Evolutionary conservation across 768 basidiomycete genomes (phyloP), one percentile per base, ranked within the genome.

Genomic region (Paxillus ammoniavirescens): DNA sequence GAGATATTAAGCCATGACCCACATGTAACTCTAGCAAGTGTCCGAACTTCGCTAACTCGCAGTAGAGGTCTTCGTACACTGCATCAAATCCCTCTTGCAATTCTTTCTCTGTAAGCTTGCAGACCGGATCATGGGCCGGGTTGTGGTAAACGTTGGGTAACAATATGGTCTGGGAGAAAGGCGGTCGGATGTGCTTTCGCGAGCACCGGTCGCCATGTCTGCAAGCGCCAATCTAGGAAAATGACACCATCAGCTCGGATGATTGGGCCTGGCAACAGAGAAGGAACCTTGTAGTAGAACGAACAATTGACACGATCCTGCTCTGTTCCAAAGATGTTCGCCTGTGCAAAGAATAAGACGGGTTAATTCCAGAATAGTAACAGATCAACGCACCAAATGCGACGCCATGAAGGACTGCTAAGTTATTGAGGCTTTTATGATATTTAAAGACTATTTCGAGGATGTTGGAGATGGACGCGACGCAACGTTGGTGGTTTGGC

Each of bases 121-220:
- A 92, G 52, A 91, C 82, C 8, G 91, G 91, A 66, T 93, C 91
- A 62, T 98, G 93, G 8, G 90, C 90, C 3, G 97, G 97, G 72
- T 99, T 99, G 72, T 98, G 94, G 71, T 98, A 99, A 43, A 98
- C 94, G 64, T 99, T 99, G 4, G 93, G 93, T 30, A 98, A 80
- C 13, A 98, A 80, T 42, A 99, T 93, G 4, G 97, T 98, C 66
- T 98, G 95, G 13, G 94, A 97, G 72, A 96, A 98, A 4, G 95
- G 93, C 3, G 96, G 96, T 67, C 90, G 88, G 73, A 98, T 98
- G 72, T 99, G 97, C 71, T 98, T 98, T 64, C 96, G 82, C 4
- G 97, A 98, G 73, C 97, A 99, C 53, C 97, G 84, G 65, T 99
- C 97, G 33, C 97, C 97, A 72, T 99, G 97, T 50, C 97, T 81